These are phyloP conservation scores for Vanrija sp. DNA, from an alignment of 1,284 basidiomycete genomes.

Conservation along the genomic window DNA sequence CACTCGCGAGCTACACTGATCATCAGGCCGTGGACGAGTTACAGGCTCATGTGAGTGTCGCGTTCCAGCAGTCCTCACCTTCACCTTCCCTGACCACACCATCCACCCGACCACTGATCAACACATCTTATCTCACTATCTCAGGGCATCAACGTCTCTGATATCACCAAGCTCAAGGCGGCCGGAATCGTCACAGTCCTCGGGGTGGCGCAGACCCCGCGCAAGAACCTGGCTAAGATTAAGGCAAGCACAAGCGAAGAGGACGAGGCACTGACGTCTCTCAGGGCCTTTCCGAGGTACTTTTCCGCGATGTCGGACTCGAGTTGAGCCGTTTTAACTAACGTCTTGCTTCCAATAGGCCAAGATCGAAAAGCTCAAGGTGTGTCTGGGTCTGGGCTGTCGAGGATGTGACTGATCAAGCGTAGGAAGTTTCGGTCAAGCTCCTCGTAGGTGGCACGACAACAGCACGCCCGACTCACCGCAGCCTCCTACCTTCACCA, in stretches of 20 bases:
- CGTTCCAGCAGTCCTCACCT: background rate
- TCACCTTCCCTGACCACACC: background rate
- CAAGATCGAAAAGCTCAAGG: slow-evolving; percentile 94
- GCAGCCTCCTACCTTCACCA: slow-evolving; percentile 80
- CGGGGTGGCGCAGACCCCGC: slow-evolving; percentile 63
- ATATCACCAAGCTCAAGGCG: slow-evolving; percentile 85
- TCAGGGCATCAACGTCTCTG: slow-evolving; percentile 89
- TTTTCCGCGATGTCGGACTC: background rate
- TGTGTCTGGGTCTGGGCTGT: slow-evolving; percentile 28
- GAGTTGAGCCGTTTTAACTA: background rate
- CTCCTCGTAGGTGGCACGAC: slow-evolving; percentile 58
- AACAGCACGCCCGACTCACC: background rate
- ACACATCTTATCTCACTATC: background rate
- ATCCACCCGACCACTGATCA: background rate
- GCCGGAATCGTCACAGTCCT: slow-evolving; percentile 52
- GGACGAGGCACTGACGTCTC: background rate
- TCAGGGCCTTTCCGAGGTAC: slow-evolving; percentile 43
- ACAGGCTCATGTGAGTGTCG: slow-evolving; percentile 68
- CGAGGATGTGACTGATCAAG: background rate
- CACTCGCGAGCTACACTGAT: background rate
- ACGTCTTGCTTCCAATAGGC: slow-evolving; percentile 49
- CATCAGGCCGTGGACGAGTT: slow-evolving; percentile 76
- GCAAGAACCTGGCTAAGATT: slow-evolving; percentile 81
- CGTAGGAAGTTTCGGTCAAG: slow-evolving; percentile 77
- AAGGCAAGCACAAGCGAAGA: slow-evolving; percentile 57